A percentile compares a stretch with the other conserved stretches of the same genome.
Evolutionary conservation across 805 yeast species (phyloP).

Genomic region (Blastobotrys chiropterorum): DNA sequence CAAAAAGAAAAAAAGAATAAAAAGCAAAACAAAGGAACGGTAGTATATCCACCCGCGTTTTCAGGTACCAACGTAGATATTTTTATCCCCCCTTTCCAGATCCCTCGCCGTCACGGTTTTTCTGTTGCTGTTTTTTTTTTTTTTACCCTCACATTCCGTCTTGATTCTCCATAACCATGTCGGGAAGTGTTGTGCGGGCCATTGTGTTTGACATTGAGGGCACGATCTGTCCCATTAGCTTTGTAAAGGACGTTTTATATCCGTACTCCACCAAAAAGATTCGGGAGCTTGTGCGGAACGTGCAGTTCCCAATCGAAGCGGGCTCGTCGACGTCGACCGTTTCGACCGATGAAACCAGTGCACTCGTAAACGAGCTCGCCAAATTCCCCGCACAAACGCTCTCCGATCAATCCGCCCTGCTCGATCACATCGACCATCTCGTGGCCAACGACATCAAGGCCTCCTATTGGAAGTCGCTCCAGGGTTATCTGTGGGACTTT

Average conservation of each 20-base stretch:
- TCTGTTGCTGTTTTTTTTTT: no score
- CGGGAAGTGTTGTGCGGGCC: no score
- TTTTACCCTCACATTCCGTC: no score
- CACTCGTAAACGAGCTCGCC: no score
- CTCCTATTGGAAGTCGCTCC: slow-evolving; percentile 66
- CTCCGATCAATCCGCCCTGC: slow-evolving; percentile 31
- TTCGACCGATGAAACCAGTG: no score
- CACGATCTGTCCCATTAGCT: slow-evolving; percentile 84
- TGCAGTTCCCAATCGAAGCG: slow-evolving; percentile 25
- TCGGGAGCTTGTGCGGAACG: slow-evolving; percentile 19
- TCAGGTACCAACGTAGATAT: no score
- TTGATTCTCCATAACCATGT: no score
- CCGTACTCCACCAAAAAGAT: slow-evolving; percentile 57
- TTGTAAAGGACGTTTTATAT: slow-evolving; percentile 66
- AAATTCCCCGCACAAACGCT: slow-evolving; percentile 41
- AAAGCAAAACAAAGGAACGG: no score
- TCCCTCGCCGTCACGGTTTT: no score
- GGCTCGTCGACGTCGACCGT: slow-evolving; percentile 23
- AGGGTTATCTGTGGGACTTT: slow-evolving; percentile 74
- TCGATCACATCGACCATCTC: slow-evolving; percentile 46
- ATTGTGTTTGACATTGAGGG: slow-evolving; percentile 80
- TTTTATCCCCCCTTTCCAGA: no score
- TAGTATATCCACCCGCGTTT: no score
- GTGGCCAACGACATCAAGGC: slow-evolving; percentile 71
- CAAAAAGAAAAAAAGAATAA: no score